Base-by-base conservation (phyloP, 2,329 filamentous ascomycete species). In the Hypoxylon sp. region DNA sequence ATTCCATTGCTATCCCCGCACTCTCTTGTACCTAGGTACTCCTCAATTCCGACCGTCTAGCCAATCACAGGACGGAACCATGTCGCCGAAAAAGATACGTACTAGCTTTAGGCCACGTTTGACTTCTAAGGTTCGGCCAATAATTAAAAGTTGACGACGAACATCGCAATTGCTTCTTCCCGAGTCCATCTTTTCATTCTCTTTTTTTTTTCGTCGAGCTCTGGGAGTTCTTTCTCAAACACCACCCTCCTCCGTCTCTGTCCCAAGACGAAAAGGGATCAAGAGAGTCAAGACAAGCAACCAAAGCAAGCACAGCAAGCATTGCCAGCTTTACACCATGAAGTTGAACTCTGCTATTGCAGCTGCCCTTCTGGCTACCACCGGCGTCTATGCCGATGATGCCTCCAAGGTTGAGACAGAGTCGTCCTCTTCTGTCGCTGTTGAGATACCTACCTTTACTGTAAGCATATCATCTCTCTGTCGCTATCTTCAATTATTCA, bases 311-410 rank as follows among this genome's bases (percentile, higher is more conserved):
- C 5, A 33, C 14, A 44, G 26, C 44, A 48, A 57, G 52, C 47
- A 57, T 59, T 69, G 59, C 46, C 54, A 62, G 60, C 51, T 57
- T 67, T 75, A 72, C 86, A 90, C 78, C 79, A 97, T 97, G 94
- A 93, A 92, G 89, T 90, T 97, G 83, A 91, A 92, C 84, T 86
- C 92, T 81, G 89, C 92, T 78, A 88, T 94, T 77, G 91, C 93
- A 80, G 92, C 92, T 77, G 89, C 92, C 77, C 82, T 94, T 74
- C 82, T 92, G 78, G 91, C 91, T 74, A 88, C 90, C 74, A 88
- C 90, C 80, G 88, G 89, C 74, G 90, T 91, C 78, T 87, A 89
- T 73, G 88, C 90, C 71, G 91, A 92, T 72, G 89, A 92, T 73
- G 84, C 86, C 66, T 76, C 86, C 70, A 83, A 81, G 71, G 84